Base-by-base conservation (phyloP, 371 early-diverging fungal species). In the Umbelopsis sp. region DNA sequence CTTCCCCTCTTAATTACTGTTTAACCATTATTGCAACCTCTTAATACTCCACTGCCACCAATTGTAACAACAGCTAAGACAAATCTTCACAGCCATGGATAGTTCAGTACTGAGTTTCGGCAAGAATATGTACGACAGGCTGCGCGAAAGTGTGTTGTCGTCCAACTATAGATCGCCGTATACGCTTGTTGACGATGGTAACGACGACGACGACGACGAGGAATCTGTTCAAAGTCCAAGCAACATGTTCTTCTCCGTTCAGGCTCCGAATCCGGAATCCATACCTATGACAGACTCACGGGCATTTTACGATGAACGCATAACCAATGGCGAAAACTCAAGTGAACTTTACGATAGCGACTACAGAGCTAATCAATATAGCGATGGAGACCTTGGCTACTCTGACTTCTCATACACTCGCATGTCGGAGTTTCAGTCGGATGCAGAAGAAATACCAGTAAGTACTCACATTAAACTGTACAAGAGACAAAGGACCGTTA, bases 211-310 rank as follows among this genome's bases (percentile, higher is more conserved):
- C 57, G 57, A 57, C 57, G 57, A 53, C 53, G 29, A 57, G 3
- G 57, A 57, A 35, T 57, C 57, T 25, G 57, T 57, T 35, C 57
- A 57, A 12, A 57, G 57, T 37, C 57, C 57, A 57, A 57, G 57
- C 57, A 57, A 57, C 16, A 32, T 57, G 32, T 57, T 57, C 57
- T 57, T 57, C 35, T 57, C 57, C 29, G 57, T 57, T 35, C 57
- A 32, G 35, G 35, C 57, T 57, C 57, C 57, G 57, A 57, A 57
- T 18, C 57, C 29, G 45, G 82, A 81, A 44, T 80, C 79, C 65
- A 80, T 82, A 67, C 83, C 83, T 4, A 52, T 82, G 44, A 80
- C 78, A 10, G 67, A 78, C 8, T 82, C 83, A 2, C 74, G 78
- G 51, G 76, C 76, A 12, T 82, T 78, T 68, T 82, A 80, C 18